Base-by-base conservation (phyloP, 345 rosid genomes). In the Trapa bicornis region DNA sequence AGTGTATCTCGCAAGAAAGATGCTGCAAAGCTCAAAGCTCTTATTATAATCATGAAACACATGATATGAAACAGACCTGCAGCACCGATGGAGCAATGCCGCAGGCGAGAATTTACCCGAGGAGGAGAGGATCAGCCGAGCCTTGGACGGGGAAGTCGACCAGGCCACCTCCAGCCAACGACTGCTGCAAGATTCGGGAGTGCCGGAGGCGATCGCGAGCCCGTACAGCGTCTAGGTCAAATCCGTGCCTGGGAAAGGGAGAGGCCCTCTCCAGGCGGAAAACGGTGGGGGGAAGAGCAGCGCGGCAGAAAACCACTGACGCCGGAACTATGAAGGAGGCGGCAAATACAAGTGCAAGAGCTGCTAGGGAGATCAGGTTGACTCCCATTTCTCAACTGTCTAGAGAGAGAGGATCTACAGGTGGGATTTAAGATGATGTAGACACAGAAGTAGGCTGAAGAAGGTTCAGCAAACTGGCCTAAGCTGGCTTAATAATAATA, bases 71-170 rank as follows among this genome's bases (percentile, higher is more conserved):
- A 41, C n/a, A 3, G 42, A 29, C 17, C 8, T 10, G 48, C 13
- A 45, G 48, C 9, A 45, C 9, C 11, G 48, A 45, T 11, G 48
- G 45, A 45, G 42, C 64, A 14, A 5, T 38, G n/a, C 16, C n/a
- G 12, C 29, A 43, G n/a, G 54, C 14, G 10, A 22, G 61, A 64
- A 76, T 66, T 71, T 82, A 94, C 97, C 99, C 99, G 39, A 85
- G 77, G 66, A 87, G 85, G 69, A 70, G 86, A 52, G 94, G 95
- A 87, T 94, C 97, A 71, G 97, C 78, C 72, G 94, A 80, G 70
- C 97, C 99, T 70, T 78, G 76, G 61, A 93, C 81, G 7, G 97
- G 61, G 84, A 81, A 85, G 75, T 79, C 86, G 47, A 85, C 96
- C 60, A 82, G 84, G 32, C 91, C 89, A 11, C 82, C 80, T 42